phyloP scores from a whole-genome alignment of 2,329 filamentous ascomycete species.

The Xylariaceae sp. region DNA sequence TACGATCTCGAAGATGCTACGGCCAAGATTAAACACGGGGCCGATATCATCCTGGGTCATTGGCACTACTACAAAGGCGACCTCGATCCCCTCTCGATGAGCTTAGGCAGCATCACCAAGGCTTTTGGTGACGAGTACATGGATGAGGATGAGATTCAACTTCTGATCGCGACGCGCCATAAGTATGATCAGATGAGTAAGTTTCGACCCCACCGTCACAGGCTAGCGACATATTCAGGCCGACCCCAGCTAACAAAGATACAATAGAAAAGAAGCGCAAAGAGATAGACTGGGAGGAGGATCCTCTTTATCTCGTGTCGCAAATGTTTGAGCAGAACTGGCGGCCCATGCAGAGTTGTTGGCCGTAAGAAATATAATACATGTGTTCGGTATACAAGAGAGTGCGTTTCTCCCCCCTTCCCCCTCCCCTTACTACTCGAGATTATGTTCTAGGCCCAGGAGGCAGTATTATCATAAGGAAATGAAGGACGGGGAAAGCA shows the following conservation, averaged over 20 bases:
- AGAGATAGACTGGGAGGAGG: slow-evolving; percentile 43
- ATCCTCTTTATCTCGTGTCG: slow-evolving; percentile 52
- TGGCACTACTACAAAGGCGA: slow-evolving; percentile 59
- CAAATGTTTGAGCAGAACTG: slow-evolving; percentile 55
- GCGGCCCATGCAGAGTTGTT: slow-evolving; percentile 39
- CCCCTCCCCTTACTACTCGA: too few relatives aligned
- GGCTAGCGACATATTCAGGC: too few relatives aligned
- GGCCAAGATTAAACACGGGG: slow-evolving; percentile 52
- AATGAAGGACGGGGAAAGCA: too few relatives aligned
- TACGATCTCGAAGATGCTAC: slow-evolving; percentile 29
- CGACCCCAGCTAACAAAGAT: background rate
- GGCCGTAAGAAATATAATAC: slow-evolving; percentile 12
- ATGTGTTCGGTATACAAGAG: too few relatives aligned
- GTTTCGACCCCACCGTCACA: background rate
- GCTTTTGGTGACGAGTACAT: slow-evolving; percentile 41
- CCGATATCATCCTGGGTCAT: slow-evolving; percentile 53
- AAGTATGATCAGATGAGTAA: slow-evolving; percentile 37
- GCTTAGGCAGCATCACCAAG: slow-evolving; percentile 33
- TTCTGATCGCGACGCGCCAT: slow-evolving; percentile 43
- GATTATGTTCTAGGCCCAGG: too few relatives aligned
- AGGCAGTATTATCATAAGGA: too few relatives aligned
- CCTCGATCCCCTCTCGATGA: slow-evolving; percentile 39
- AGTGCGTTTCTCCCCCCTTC: too few relatives aligned
- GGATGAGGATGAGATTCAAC: slow-evolving; percentile 45
- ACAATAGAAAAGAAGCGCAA: slow-evolving; percentile 5